Conservation (phyloP, 2,329 filamentous ascomycete genomes). For the Simplicillium sp. region DNA sequence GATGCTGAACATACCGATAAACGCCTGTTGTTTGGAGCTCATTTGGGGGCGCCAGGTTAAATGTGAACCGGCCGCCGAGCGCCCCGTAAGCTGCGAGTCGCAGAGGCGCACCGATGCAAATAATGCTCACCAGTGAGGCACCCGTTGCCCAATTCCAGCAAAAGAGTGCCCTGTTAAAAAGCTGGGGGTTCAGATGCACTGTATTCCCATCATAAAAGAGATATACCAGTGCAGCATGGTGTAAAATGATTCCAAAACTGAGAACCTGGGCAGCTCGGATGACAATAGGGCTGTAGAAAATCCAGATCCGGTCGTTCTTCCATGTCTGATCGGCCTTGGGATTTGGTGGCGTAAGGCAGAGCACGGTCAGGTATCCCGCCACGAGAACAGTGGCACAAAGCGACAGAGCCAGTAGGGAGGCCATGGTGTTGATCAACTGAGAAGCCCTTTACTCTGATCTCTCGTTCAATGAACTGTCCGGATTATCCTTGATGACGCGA, state of each 20-base stretch:
- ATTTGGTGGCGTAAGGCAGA: neutral
- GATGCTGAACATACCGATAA: neutral
- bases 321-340: neutral
- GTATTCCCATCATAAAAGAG: neutral
- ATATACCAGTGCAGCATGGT: neutral
- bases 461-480: no score
- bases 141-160: neutral
- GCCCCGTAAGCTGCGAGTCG: slow-evolving; percentile 11
- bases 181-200: neutral
- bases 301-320: neutral
- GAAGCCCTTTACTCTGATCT: no score
- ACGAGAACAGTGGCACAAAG: neutral
- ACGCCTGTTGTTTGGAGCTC: neutral
- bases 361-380: neutral
- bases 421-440: no score
- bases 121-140: neutral
- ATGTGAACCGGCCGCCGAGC: slow-evolving; percentile 4
- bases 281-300: neutral
- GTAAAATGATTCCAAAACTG: neutral
- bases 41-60: neutral
- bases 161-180: neutral
- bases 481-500: no score
- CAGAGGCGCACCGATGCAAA: slow-evolving; percentile 11
- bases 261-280: neutral
- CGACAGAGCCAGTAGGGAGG: neutral